phyloP scores from a whole-genome alignment of 2,329 filamentous ascomycete genomes.

The Diplodia corticola region DNA sequence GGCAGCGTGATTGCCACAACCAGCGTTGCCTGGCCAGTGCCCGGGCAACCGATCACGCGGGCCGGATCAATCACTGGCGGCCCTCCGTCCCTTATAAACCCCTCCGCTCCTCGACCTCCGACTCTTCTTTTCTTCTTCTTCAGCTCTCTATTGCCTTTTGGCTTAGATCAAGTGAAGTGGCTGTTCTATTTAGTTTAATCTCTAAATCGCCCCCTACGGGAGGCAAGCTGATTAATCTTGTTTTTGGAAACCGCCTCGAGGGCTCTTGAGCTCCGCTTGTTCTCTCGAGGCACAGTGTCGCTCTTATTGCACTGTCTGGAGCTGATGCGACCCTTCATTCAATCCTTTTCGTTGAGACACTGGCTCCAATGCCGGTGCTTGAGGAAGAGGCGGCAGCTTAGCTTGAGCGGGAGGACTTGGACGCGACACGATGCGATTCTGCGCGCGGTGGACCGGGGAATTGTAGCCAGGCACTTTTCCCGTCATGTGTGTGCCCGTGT shows the following conservation, averaged over 20 bases:
- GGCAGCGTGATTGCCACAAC: no score
- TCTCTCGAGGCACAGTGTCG: not conserved
- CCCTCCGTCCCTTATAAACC: not conserved
- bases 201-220: not conserved
- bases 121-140: not conserved
- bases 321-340: not conserved
- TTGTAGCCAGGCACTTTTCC: no score
- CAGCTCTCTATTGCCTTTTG: constrained; percentile 14
- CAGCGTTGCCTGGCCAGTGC: not conserved
- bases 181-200: not conserved
- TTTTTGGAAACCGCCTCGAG: not conserved
- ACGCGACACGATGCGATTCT: no score
- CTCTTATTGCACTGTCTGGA: constrained; percentile 1
- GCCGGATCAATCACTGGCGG: not conserved
- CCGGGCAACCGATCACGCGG: not conserved
- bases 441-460: no score
- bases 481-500: not conserved
- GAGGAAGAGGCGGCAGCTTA: not conserved
- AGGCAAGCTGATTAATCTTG: not conserved
- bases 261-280: not conserved
- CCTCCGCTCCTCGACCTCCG: not conserved
- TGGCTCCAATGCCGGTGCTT: not conserved
- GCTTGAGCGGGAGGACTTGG: not conserved
- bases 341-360: not conserved
- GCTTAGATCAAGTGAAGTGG: constrained; percentile 11